Conservation (phyloP, 2,329 filamentous ascomycete species). For the Pyrenophora graminea region DNA sequence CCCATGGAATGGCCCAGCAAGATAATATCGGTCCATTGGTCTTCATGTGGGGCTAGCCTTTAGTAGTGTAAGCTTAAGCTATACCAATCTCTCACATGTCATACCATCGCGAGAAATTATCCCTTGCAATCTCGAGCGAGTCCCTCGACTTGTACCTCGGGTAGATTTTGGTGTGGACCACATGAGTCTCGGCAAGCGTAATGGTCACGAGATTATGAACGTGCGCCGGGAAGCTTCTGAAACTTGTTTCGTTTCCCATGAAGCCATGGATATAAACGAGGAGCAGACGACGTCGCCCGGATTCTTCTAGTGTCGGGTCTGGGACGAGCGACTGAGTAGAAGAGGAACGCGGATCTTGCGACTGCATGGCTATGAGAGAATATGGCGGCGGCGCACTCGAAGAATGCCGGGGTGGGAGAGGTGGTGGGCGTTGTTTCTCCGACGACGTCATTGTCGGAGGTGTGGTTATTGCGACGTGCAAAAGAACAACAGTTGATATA, state of each 20-base stretch:
- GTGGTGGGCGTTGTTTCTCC: constrained; percentile 25
- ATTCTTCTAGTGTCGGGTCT: constrained; percentile 33
- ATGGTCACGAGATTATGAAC: constrained; percentile 74
- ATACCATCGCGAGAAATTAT: constrained; percentile 80
- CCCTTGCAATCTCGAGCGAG: constrained; percentile 71
- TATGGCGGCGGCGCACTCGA: constrained; percentile 21
- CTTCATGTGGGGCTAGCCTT: constrained; percentile 75
- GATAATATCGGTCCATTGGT: constrained; percentile 73
- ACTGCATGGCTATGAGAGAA: constrained; percentile 34
- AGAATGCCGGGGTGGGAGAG: constrained; percentile 38
- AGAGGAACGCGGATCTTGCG: constrained; percentile 50
- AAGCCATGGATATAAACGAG: constrained; percentile 89
- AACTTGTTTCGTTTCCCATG: constrained; percentile 85
- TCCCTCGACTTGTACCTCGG: constrained; percentile 78
- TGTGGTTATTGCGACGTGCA: not conserved
- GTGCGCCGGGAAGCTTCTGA: constrained; percentile 85
- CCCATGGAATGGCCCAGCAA: constrained; percentile 90
- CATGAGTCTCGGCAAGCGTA: constrained; percentile 71
- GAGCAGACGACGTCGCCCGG: constrained; percentile 63
- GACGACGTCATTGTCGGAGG: constrained; percentile 27
- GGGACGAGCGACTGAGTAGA: constrained; percentile 54
- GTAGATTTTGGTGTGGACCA: constrained; percentile 85
- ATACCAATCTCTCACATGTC: not conserved
- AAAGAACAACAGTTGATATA: constrained; percentile 8
- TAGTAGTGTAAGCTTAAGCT: constrained; percentile 26